phyloP scores from a whole-genome alignment of 305 asterid genomes.

The Fraxinus sp. region DNA sequence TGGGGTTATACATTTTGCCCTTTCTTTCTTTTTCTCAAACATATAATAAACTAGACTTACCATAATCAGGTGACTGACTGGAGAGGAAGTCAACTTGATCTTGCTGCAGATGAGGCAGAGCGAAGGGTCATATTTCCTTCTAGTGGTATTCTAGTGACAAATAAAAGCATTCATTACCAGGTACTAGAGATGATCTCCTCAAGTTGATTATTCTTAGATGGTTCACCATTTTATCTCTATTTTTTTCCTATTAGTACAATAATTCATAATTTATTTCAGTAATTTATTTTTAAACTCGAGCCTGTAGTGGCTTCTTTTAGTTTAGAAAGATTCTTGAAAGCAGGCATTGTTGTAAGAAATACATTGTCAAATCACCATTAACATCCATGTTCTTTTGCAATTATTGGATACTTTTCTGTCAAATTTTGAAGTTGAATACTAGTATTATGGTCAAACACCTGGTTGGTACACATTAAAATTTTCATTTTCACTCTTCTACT shows the following conservation, averaged over 20 bases:
- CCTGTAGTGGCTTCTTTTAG: not conserved
- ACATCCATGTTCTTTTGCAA: not conserved
- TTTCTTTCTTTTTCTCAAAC: not conserved
- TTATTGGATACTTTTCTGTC: not conserved
- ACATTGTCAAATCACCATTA: not conserved
- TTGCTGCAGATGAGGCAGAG: constrained; percentile 58
- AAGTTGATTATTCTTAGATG: constrained; percentile 30
- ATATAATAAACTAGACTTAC: constrained; percentile 6
- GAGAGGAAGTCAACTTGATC: constrained; percentile 65
- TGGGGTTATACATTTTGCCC: not conserved
- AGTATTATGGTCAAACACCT: no score
- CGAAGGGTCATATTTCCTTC: constrained; percentile 63
- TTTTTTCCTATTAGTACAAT: not conserved
- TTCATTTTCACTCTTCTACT: no score
- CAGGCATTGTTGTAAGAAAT: not conserved
- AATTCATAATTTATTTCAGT: not conserved
- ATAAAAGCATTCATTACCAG: constrained; percentile 48
- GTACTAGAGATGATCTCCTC: constrained; percentile 57
- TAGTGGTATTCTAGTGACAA: constrained; percentile 74
- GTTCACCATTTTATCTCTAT: constrained; percentile 11
- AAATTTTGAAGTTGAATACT: no score
- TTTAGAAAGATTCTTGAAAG: not conserved
- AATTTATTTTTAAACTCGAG: not conserved
- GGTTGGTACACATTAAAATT: no score
- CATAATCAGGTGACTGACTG: constrained; percentile 76